A percentile compares a stretch with the other conserved stretches of the same genome.
Evolutionary conservation across 768 basidiomycete genomes (phyloP).

Genomic region (Pleurotus citrinopileatus): DNA sequence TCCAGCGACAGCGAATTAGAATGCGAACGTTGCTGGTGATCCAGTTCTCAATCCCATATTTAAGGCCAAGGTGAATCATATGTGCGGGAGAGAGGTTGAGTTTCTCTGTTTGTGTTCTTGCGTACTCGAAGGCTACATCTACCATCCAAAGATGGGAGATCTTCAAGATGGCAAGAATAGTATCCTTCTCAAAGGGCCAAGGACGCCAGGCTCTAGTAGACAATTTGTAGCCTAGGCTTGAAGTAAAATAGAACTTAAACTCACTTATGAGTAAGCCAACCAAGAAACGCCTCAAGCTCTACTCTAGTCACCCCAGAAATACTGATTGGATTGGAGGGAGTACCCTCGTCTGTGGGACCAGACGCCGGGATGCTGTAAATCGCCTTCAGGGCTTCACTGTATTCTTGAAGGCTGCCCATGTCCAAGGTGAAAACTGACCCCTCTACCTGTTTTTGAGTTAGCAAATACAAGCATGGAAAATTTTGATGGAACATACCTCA

Average conservation of each 20-base stretch:
- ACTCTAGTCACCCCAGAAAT: background rate
- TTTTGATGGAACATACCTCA: background rate
- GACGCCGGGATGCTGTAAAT: background rate
- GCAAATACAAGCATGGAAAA: too few species aligned
- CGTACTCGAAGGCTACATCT: background rate
- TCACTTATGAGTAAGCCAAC: conserved; percentile 6
- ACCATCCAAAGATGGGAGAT: background rate
- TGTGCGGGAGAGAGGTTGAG: background rate
- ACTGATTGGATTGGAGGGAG: conserved; percentile 6
- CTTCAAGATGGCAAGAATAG: background rate
- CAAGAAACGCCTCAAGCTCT: conserved; percentile 8
- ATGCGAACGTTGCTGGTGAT: background rate
- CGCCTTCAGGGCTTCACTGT: background rate
- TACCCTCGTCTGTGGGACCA: conserved; percentile 1
- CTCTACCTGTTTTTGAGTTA: background rate
- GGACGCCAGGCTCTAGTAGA: background rate
- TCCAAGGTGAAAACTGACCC: background rate
- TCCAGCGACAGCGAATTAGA: background rate
- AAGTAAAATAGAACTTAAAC: background rate
- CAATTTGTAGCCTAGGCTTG: background rate
- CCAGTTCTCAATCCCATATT: background rate
- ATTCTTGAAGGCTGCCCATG: background rate
- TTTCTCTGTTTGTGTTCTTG: background rate
- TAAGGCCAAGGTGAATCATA: background rate
- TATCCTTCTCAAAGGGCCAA: background rate